Percentiles rank a stretch among this genome's conserved stretches.
Conservation (phyloP, 176 grass and related monocot species). For the Avena eriantha region DNA sequence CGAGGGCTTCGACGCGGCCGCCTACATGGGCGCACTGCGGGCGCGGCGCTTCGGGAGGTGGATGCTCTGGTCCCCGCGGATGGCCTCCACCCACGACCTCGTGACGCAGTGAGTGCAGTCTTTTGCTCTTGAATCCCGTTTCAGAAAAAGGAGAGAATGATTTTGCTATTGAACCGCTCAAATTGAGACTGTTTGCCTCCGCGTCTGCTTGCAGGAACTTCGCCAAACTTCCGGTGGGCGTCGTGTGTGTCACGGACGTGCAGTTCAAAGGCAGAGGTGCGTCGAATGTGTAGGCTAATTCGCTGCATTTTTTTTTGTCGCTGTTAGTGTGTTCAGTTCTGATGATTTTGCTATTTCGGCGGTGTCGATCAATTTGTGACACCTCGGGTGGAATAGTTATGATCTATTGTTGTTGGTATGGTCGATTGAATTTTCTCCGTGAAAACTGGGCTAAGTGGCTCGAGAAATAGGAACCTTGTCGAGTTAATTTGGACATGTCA, state of each 20-base stretch:
- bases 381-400: neutral
- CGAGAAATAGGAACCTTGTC: neutral
- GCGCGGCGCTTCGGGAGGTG: constrained; percentile 70
- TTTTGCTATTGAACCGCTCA: neutral
- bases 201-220: constrained; percentile 67
- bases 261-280: constrained; percentile 95
- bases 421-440: neutral
- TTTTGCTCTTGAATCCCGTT: neutral
- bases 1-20: constrained; percentile 43
- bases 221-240: constrained; percentile 74
- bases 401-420: neutral
- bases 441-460: neutral
- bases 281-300: constrained; percentile 7
- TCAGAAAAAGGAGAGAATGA: neutral
- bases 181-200: neutral
- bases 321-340: neutral
- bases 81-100: constrained; percentile 85
- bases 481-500: neutral
- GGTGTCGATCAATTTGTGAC: neutral
- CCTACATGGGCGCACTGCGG: constrained; percentile 69
- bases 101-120: constrained; percentile 58
- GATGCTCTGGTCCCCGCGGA: constrained; percentile 82
- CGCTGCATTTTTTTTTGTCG: neutral
- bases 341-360: neutral
- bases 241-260: constrained; percentile 71